These are phyloP conservation scores for Aureobasidium subglaciale DNA, from an alignment of 2,329 filamentous ascomycete genomes.

Conservation along the genomic window DNA sequence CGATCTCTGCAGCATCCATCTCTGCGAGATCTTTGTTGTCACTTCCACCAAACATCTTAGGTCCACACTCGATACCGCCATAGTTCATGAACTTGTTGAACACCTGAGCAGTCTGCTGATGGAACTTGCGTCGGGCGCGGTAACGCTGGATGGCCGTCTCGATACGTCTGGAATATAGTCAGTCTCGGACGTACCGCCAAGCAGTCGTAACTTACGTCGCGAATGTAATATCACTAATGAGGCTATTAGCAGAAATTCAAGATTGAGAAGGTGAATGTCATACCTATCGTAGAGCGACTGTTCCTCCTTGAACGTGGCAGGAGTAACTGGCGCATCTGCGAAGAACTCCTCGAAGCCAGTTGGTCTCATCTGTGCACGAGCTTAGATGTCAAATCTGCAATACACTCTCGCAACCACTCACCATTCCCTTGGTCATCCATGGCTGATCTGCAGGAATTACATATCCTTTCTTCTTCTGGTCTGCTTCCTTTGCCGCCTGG, in stretches of 20 bases:
- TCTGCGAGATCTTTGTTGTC: slow-evolving; percentile 53
- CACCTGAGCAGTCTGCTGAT: slow-evolving; percentile 52
- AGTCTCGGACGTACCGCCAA: neutral
- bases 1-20: slow-evolving; percentile 58
- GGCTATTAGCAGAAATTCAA: neutral
- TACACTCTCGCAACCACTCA: neutral
- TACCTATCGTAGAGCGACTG: slow-evolving; percentile 57
- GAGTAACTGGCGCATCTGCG: slow-evolving; percentile 71
- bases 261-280: slow-evolving; percentile 18
- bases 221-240: neutral
- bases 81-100: slow-evolving; percentile 78
- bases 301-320: slow-evolving; percentile 60
- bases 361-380: slow-evolving; percentile 25
- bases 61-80: slow-evolving; percentile 65
- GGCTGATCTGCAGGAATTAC: slow-evolving; percentile 20
- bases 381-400: neutral
- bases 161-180: slow-evolving; percentile 56
- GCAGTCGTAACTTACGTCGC: neutral
- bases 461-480: slow-evolving; percentile 26
- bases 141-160: slow-evolving; percentile 80
- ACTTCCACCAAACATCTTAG: slow-evolving; percentile 57
- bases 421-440: slow-evolving; percentile 36
- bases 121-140: slow-evolving; percentile 67
- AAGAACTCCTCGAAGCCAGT: slow-evolving; percentile 60
- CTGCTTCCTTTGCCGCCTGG: slow-evolving; percentile 19